phyloP scores from a whole-genome alignment of 331 rosid species.

The Prunus yedoensis region DNA sequence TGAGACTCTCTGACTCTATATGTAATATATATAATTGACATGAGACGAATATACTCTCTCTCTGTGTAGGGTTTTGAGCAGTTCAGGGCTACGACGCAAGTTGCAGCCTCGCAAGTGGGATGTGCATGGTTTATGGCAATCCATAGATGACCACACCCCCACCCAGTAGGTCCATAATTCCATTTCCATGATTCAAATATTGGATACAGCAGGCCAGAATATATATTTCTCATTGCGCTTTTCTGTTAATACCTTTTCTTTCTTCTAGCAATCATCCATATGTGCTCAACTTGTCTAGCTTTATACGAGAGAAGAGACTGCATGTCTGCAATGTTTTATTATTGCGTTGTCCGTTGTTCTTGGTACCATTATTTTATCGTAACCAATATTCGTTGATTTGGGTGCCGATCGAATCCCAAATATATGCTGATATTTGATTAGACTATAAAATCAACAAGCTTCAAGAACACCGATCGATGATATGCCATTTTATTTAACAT shows the following conservation, averaged over 20 bases:
- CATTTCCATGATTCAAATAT: slow-evolving; percentile 5
- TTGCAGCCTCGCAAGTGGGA: slow-evolving; percentile 13
- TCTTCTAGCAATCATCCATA: background rate
- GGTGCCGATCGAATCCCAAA: too few species aligned
- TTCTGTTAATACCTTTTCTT: background rate
- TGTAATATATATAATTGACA: background rate
- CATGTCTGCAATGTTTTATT: background rate
- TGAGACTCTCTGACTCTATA: background rate
- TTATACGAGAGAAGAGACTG: background rate
- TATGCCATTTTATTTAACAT: too few species aligned
- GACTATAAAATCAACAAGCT: too few species aligned
- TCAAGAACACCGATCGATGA: too few species aligned
- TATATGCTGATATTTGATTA: too few species aligned
- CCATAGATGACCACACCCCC: background rate
- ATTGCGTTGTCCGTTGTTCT: too few species aligned
- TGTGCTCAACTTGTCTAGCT: background rate
- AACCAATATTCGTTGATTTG: too few species aligned
- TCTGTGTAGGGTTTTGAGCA: background rate
- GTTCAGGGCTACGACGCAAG: background rate
- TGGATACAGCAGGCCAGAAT: slow-evolving; percentile 7
- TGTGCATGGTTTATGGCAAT: background rate
- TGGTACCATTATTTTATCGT: background rate
- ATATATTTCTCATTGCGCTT: background rate
- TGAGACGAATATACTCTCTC: background rate
- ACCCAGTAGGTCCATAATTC: slow-evolving; percentile 10